Evolutionary conservation across 2,329 filamentous ascomycete species (phyloP).

Genomic region (Dactylellina sp.): DNA sequence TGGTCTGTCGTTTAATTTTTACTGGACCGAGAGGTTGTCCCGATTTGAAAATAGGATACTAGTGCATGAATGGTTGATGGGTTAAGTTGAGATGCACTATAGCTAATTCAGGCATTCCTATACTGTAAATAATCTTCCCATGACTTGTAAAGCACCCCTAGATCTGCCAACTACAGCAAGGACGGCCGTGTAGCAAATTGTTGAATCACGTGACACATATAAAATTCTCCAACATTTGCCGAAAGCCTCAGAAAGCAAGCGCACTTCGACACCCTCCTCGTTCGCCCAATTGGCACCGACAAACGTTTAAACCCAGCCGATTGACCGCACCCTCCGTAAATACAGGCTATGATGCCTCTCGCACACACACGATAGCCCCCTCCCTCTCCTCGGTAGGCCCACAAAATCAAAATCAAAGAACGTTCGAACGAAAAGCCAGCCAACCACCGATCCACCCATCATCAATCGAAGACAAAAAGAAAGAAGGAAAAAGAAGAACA

Average conservation of each 20-base stretch:
- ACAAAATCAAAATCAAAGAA: too few species aligned
- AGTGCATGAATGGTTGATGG: too few species aligned
- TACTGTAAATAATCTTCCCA: too few species aligned
- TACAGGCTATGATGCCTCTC: constrained; percentile 35
- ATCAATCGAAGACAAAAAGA: not conserved
- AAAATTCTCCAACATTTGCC: constrained; percentile 22
- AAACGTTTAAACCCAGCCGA: not conserved
- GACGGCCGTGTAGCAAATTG: too few species aligned
- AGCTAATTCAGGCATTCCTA: too few species aligned
- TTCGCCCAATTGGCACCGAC: not conserved
- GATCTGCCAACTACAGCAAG: too few species aligned
- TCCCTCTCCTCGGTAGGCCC: too few species aligned
- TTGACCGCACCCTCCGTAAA: not conserved
- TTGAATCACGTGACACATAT: constrained; percentile 39
- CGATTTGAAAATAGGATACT: too few species aligned
- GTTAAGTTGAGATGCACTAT: too few species aligned
- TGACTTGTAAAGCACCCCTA: too few species aligned
- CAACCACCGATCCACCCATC: not conserved
- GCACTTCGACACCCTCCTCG: not conserved
- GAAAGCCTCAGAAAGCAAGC: not conserved
- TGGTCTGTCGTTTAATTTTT: too few species aligned
- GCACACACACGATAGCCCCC: constrained; percentile 27
- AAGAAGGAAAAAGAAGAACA: not conserved
- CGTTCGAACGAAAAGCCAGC: not conserved
- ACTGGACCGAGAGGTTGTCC: too few species aligned